Percentiles rank a stretch among this genome's conserved stretches.
Conservation (phyloP, 1,284 basidiomycete genomes). For the Ustilago xerochloae region DNA sequence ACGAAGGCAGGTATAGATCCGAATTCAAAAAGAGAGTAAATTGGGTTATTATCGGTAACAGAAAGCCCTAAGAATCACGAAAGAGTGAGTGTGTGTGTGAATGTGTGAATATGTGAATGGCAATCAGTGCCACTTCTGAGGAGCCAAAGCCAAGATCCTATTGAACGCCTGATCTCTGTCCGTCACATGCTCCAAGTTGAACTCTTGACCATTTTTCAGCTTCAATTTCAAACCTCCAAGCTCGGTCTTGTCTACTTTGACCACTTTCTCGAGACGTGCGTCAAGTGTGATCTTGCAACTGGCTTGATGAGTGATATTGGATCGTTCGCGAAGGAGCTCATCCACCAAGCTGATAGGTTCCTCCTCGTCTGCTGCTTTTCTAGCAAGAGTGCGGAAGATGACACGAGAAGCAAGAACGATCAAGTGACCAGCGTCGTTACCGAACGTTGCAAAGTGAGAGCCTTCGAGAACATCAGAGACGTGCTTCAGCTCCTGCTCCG, state of each 20-base stretch:
- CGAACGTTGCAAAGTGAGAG: slow-evolving; percentile 9
- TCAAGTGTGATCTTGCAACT: slow-evolving; percentile 32
- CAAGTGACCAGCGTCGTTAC: slow-evolving; percentile 16
- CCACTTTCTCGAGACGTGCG: slow-evolving; percentile 30
- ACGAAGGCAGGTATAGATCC: too few relatives aligned
- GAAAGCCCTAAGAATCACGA: too few relatives aligned
- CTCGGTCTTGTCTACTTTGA: slow-evolving; percentile 8
- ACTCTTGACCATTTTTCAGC: slow-evolving; percentile 27
- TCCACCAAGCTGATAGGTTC: slow-evolving; percentile 8
- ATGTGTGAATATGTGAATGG: neutral
- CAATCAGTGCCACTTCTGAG: slow-evolving; percentile 38
- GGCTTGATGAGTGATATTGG: too few relatives aligned
- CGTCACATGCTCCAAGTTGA: slow-evolving; percentile 9
- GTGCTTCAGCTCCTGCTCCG: slow-evolving; percentile 22
- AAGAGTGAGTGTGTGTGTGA: neutral
- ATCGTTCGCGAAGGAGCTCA: slow-evolving; percentile 2
- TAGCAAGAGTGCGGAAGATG: slow-evolving; percentile 27
- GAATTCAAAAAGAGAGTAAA: too few relatives aligned
- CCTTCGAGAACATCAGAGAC: slow-evolving; percentile 24
- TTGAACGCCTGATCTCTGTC: slow-evolving; percentile 38
- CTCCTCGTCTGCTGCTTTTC: neutral
- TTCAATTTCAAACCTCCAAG: slow-evolving; percentile 8
- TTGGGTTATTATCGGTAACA: too few relatives aligned
- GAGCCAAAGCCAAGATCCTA: slow-evolving; percentile 24
- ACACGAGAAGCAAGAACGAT: slow-evolving; percentile 21